Base-by-base conservation (phyloP, 202 grass and related monocot species). In the Brachypodium distachyon region DNA sequence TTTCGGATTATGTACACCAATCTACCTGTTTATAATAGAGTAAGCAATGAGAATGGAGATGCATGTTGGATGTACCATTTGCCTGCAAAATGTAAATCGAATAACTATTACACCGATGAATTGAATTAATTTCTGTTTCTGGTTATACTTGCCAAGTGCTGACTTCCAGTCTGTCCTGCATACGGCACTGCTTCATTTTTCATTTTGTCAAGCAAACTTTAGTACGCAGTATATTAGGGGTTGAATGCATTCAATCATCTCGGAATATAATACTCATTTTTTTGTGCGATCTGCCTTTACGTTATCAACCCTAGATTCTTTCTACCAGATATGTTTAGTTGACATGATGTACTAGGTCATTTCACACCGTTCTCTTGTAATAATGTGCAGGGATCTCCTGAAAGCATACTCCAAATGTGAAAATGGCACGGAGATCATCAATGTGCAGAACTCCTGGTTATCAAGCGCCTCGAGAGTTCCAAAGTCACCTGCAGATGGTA, bases 391-490 rank as follows among this genome's bases (percentile, higher is more conserved):
- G 76, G 94, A 97, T 66, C 82, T 97, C 31, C 84, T 97, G 25
- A 91, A 86, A 74, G 90, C 91, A 34, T 97, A 97, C 76, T 94
- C 94, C 34, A 72, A 84, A 4, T 97, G 91, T 67, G 81, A 94
- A 71, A 92, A 83, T 80, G 94, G 94, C 29, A 79, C 94, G 8
- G 91, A 97, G 75, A 91, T 97, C 33, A 97, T 97, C 48, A 78
- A 76, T 64, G 83, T 92, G 57, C 94, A 97, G 73, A 97, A 97
- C 68, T 91, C 86, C 0, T 97, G 94, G 94, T 66, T 97, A 78
- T 87, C 94, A 78, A 85, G 85, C 58, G 84, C 91, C 36, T 84
- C 86, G 1, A 83, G 89, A 82, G 72, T 83, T 69, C 72, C 76
- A 23, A 93, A 83, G 46, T 22, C 81, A 60, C 81, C 73, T 33